Base-by-base conservation (phyloP, 2,329 filamentous ascomycete genomes). In the Dothiorella sarmentorum region DNA sequence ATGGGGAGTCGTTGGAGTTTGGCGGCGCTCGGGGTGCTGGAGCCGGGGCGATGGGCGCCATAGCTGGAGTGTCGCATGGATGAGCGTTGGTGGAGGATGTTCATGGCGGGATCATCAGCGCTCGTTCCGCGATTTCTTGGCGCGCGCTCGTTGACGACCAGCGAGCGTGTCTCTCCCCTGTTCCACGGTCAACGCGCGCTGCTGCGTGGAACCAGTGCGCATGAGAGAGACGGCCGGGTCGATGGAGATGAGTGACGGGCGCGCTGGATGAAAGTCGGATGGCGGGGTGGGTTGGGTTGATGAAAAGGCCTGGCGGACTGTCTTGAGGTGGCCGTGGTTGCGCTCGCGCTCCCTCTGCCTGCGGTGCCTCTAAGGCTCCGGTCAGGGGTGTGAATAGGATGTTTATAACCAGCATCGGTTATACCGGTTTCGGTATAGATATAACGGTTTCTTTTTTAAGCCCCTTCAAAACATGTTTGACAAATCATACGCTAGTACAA, bases 51-150 rank as follows among this genome's bases (percentile, higher is more conserved):
- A 63, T 68, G 65, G 60, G 66, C 56, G 60, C 71, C 75, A 75
- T 78, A 71, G 65, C 71, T 69, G 59, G 63, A 60, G 63, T 70
- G 69, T 67, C 74, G 75, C 63, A 72, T 73, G 58, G 75, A 75
- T 68, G 73, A 67, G 62, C 68, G 68, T 65, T 72, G 69, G 60
- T 42, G 35, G 61, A 49, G 42, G 45, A 52, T 27, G 35, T 52
- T 59, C 53, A 57, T 66, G 70, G 64, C 65, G 67, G 57, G 45
- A 44, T 69, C 47, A 52, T 37, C 65, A 65, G 67, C 67, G 66
- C 68, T 66, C 70, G 71, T 72, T 66, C 65, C 64, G 69, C 42
- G 47, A 38, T 62, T 42, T 65, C 67, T 70, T 71, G 68, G 69
- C 68, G 62, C 62, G 61, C 64, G 31, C 69, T 67, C 70, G 69